Base-by-base conservation (phyloP, 176 grass and related monocot genomes). In the Zoysia japonica region DNA sequence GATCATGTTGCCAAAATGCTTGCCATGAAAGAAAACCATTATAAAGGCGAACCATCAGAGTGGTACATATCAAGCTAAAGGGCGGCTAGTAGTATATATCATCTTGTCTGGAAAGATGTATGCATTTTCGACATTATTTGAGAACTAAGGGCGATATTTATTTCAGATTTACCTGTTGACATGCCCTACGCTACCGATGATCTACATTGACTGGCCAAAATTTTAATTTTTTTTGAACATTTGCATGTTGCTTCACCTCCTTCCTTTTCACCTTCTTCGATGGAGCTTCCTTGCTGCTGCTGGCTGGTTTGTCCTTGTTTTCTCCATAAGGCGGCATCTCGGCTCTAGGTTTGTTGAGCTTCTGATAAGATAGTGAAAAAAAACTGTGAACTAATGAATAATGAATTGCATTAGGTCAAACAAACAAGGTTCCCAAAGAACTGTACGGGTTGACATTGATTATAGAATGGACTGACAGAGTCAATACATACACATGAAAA, bases 171-270 rank as follows among this genome's bases (percentile, higher is more conserved):
- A 45, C 44, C 44, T 54, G 47, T 13, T 16, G 41, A n/a, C 48
- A 81, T n/a, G 66, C 11, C 65, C 44, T 51, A n/a, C 14, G 57
- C 49, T 66, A 59, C 49, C 65, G 57, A 47, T 51, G 49, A 37
- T 84, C 86, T 14, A 67, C 79, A 5, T 41, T 51, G 14, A 65
- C n/a, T 12, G 73, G 64, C 37, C 78, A 88, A 44, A 99, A 99
- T 65, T 85, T 99, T 16, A 95, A 90, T 76, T 89, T 75, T 54
- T 93, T 93, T 46, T 91, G 78, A 79, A 95, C 78, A 63, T 79
- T 93, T 37, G 90, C 84, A 3, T 91, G 79, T 64, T 91, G 88
- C 44, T 93, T 99, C 65, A 93, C 86, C 47, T 99, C 78, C 57
- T 99, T 28, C 28, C 28, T 28, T 28, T 93, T 99, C 65, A 93